Base-by-base conservation (phyloP, 148 eudicot genomes). In the Amaranthus cruentus region DNA sequence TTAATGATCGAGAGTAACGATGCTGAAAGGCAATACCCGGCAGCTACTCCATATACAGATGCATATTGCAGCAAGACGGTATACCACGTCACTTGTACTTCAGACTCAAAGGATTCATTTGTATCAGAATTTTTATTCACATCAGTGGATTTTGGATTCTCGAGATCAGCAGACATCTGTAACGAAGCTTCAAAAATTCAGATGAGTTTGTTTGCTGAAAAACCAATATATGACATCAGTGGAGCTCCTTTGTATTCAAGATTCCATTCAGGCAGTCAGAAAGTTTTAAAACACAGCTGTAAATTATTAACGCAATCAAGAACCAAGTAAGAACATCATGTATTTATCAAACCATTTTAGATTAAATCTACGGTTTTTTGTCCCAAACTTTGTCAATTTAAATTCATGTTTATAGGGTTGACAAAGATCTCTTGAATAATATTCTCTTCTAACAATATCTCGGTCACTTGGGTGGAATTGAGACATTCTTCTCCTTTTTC, bases 21-120 rank as follows among this genome's bases (percentile, higher is more conserved):
- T 2, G 97, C 98, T 43, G 97, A 95, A 62, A 91, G 66, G 80
- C 98, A 95, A 79, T 95, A 95, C 64, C 98, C 98, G 50, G 90
- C 93, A 70, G 97, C 97, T 53, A 91, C 81, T 55, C 97, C 96
- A 74, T 91, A 95, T 9, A 95, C 81, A 0, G 98, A 95, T 55
- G 83, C 90, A n/a, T 94, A 91, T 71, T 89, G 90, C 73, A 88
- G 78, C 49, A 95, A 74, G 76, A n/a, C 44, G 73, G 77, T 71
- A 57, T 87, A 88, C 91, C 92, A 91, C 38, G 83, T 78, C 18
- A 78, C 71, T 77, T 73, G 81, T 68, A 73, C 51, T 71, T 84
- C 86, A 71, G 79, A 44, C 48, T 83, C 42, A 38, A 88, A 77
- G 52, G 83, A 66, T 55, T 76, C 68, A 69, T 65, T 60, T 47